Evolutionary conservation across 768 basidiomycete genomes (phyloP).

Genomic region (Leucosporidium scottii): DNA sequence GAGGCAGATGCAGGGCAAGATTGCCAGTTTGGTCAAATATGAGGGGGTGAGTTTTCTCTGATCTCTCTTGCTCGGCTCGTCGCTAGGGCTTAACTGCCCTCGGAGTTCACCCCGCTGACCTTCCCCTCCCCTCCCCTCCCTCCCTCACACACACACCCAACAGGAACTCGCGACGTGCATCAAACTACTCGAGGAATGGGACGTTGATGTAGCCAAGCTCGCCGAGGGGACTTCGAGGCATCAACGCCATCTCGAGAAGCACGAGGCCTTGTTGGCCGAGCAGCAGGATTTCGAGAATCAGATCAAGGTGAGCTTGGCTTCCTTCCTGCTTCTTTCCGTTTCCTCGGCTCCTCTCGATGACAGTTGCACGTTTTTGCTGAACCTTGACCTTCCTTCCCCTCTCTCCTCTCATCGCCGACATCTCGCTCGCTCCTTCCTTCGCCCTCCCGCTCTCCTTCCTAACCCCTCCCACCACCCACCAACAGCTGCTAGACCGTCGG

Average conservation of each 20-base stretch:
- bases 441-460: too few relatives aligned
- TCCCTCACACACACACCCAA: not conserved
- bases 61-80: too few relatives aligned
- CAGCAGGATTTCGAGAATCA: conserved; percentile 11
- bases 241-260: conserved; percentile 13
- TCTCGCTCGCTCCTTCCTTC: too few relatives aligned
- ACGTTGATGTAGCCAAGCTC: conserved; percentile 18
- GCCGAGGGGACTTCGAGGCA: conserved; percentile 10
- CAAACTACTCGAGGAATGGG: conserved; percentile 29
- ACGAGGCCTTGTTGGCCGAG: conserved; percentile 13
- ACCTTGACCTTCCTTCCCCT: not conserved
- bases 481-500: conserved; percentile 17
- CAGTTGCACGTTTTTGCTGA: too few relatives aligned
- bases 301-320: not conserved
- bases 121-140: not conserved
- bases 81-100: too few relatives aligned
- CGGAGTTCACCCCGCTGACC: not conserved
- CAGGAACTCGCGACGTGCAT: conserved; percentile 28
- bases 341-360: too few relatives aligned
- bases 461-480: too few relatives aligned
- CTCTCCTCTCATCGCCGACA: too few relatives aligned
- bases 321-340: not conserved
- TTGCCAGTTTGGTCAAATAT: conserved; percentile 17
- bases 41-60: conserved; percentile 13
- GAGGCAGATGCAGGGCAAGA: conserved; percentile 21